phyloP scores from a whole-genome alignment of 2,329 filamentous ascomycete genomes.

The Monosporascus sp. region DNA sequence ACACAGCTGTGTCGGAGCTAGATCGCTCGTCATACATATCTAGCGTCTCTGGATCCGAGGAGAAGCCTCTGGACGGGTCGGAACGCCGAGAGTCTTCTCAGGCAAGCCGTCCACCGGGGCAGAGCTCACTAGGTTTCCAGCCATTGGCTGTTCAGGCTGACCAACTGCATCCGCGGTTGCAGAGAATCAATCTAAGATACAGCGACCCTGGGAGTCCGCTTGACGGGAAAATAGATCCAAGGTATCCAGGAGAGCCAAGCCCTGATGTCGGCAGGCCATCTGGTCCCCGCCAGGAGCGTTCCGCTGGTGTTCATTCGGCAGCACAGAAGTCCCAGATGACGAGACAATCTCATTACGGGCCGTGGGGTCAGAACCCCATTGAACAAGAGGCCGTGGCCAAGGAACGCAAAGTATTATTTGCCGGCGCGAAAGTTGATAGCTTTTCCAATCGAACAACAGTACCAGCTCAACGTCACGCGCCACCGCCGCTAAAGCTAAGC shows the following conservation, averaged over 20 bases:
- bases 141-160: background rate
- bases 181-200: conserved; percentile 13
- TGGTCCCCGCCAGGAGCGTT: background rate
- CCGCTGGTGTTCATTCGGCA: background rate
- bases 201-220: conserved; percentile 21
- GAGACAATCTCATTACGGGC: background rate
- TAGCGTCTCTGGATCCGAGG: background rate
- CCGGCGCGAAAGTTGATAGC: conserved; percentile 4
- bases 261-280: conserved; percentile 5
- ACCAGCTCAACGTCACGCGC: conserved; percentile 2
- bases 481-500: conserved; percentile 17
- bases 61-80: background rate
- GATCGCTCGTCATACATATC: background rate
- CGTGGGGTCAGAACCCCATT: background rate
- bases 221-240: conserved; percentile 5
- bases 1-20: conserved; percentile 1
- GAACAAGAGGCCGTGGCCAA: background rate
- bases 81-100: conserved; percentile 1
- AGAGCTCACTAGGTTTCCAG: conserved; percentile 3
- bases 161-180: conserved; percentile 2
- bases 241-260: conserved; percentile 12
- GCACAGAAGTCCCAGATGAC: background rate
- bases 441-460: conserved; percentile 12
- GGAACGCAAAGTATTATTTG: conserved; percentile 11
- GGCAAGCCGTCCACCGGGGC: conserved; percentile 7